Percentiles rank a stretch among this genome's conserved stretches.
Conservation (phyloP, 2,329 filamentous ascomycete species). For the Stachybotrys chartarum region DNA sequence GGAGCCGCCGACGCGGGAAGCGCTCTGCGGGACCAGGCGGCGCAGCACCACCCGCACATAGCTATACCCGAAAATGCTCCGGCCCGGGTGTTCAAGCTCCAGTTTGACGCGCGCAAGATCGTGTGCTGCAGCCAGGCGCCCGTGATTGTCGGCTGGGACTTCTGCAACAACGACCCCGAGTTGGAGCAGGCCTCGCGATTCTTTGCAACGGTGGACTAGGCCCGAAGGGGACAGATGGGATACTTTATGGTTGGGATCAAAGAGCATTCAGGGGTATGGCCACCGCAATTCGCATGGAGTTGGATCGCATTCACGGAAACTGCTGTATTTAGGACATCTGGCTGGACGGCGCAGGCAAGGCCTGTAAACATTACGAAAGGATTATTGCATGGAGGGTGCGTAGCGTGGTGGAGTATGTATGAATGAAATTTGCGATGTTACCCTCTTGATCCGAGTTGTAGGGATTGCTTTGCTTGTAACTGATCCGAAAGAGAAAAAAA, state of each 20-base stretch:
- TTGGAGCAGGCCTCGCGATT: constrained; percentile 72
- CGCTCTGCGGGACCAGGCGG: constrained; percentile 3
- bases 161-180: constrained; percentile 78
- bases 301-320: background rate
- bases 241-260: background rate
- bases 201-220: constrained; percentile 54
- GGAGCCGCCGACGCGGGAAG: background rate
- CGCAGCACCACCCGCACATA: constrained; percentile 36
- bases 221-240: background rate
- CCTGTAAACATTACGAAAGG: background rate
- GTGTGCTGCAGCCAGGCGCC: constrained; percentile 91
- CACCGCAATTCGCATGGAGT: background rate
- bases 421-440: no score
- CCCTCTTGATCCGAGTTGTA: no score
- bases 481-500: background rate
- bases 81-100: constrained; percentile 83
- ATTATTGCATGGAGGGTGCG: background rate
- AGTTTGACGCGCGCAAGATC: constrained; percentile 89
- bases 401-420: no score
- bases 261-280: background rate
- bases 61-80: constrained; percentile 37
- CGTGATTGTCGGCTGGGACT: constrained; percentile 95
- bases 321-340: background rate
- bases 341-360: background rate
- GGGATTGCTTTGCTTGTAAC: no score